Percentiles rank a stretch among this genome's conserved stretches.
Conservation (phyloP, 2,329 filamentous ascomycete species). For the Fusarium illudens region DNA sequence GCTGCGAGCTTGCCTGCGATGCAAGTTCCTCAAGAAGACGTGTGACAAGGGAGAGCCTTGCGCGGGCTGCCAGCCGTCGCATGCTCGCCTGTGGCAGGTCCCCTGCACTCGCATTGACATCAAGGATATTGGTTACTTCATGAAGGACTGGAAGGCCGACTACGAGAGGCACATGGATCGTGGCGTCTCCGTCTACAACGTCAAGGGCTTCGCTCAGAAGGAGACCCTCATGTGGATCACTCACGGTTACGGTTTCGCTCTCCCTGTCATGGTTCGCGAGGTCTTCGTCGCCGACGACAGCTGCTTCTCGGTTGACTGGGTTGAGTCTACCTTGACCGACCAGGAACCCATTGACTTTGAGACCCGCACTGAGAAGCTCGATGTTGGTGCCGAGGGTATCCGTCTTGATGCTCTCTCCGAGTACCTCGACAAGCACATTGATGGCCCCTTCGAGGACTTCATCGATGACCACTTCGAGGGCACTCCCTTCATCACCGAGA, state of each 20-base stretch:
- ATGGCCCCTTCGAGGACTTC: conserved; percentile 89
- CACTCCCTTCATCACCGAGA: conserved; percentile 93
- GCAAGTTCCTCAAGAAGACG: conserved; percentile 99
- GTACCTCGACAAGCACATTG: conserved; percentile 95
- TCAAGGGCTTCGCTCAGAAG: conserved; percentile 80
- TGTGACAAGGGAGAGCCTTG: conserved; percentile 98
- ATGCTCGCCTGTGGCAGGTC: conserved; percentile 95
- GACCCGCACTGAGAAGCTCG: conserved; percentile 86
- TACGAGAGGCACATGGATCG: conserved; percentile 89
- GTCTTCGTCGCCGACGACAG: conserved; percentile 91
- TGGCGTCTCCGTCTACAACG: conserved; percentile 91
- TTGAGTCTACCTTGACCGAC: conserved; percentile 75
- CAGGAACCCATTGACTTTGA: conserved; percentile 83
- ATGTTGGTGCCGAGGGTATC: conserved; percentile 88
- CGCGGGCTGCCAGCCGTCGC: conserved; percentile 92
- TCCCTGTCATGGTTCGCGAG: conserved; percentile 92
- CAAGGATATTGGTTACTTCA: conserved; percentile 97
- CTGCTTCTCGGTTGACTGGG: conserved; percentile 94
- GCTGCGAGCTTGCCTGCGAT: conserved; percentile 89
- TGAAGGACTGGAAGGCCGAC: conserved; percentile 99
- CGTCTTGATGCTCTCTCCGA: conserved; percentile 82
- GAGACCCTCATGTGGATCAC: conserved; percentile 87
- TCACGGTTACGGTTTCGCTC: conserved; percentile 91
- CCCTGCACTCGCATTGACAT: conserved; percentile 98
- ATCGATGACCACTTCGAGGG: conserved; percentile 97